Evolutionary conservation across 2,329 filamentous ascomycete species (phyloP).

Genomic region (Fusarium cyanostomum): DNA sequence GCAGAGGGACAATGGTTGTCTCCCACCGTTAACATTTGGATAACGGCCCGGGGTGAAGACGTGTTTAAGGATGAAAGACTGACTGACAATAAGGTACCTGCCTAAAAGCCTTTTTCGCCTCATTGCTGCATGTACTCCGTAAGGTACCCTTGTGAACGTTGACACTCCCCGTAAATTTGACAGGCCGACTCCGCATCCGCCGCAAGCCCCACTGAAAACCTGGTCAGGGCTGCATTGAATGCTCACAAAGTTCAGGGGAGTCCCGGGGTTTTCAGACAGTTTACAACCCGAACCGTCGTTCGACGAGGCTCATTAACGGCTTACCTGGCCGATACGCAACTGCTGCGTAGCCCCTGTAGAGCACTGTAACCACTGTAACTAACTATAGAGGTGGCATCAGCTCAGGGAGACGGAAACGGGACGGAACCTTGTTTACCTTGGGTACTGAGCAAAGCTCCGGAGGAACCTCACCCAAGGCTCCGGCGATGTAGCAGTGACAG

Average conservation of each 20-base stretch:
- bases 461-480: background rate
- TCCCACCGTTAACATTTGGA: background rate
- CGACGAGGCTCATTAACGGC: background rate
- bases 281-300: background rate
- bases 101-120: conserved; percentile 24
- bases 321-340: conserved; percentile 2
- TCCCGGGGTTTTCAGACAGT: background rate
- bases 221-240: background rate
- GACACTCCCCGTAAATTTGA: conserved; percentile 3
- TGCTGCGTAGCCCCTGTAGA: conserved; percentile 20
- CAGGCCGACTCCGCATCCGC: conserved; percentile 25
- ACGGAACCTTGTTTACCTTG: background rate
- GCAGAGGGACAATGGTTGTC: background rate
- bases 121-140: conserved; percentile 5
- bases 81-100: too few relatives aligned
- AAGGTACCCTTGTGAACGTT: background rate
- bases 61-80: too few relatives aligned
- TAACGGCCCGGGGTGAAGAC: background rate
- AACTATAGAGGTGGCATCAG: conserved; percentile 1
- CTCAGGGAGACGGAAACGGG: conserved; percentile 12
- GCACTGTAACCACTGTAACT: conserved; percentile 16
- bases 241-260: conserved; percentile 11
- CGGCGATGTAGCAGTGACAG: background rate
- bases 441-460: background rate
- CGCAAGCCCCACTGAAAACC: conserved; percentile 14